Conservation (phyloP, 352 stramenopile species). For the Peronospora farinosa region DNA sequence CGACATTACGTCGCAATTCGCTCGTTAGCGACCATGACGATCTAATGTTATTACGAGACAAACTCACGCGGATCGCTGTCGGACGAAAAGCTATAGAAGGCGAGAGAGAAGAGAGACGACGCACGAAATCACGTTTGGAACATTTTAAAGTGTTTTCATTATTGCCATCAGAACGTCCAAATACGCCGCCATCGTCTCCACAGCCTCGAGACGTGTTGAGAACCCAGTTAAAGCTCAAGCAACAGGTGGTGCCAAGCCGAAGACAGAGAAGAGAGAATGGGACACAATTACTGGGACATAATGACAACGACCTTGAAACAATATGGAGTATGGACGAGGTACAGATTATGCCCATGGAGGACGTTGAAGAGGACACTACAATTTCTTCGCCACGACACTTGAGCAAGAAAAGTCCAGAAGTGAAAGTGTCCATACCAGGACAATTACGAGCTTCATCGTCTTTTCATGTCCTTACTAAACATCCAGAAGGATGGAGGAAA, state of each 20-base stretch:
- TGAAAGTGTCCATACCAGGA: conserved; percentile 44
- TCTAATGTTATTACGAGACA: conserved; percentile 62
- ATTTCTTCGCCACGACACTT: conserved; percentile 11
- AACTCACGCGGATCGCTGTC: conserved; percentile 69
- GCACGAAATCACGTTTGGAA: conserved; percentile 5
- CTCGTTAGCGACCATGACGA: conserved; percentile 57
- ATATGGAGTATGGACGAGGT: conserved; percentile 56
- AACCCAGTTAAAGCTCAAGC: conserved; percentile 62
- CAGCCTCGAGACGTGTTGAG: conserved; percentile 67
- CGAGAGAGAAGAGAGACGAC: conserved; percentile 9
- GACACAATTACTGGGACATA: background rate
- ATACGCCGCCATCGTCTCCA: conserved; percentile 69
- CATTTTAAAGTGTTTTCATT: conserved; percentile 49
- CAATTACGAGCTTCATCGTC: conserved; percentile 48
- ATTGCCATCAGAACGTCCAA: conserved; percentile 38
- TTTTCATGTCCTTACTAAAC: conserved; percentile 57
- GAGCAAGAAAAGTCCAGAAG: conserved; percentile 3
- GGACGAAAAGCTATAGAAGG: conserved; percentile 13
- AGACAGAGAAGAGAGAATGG: conserved; percentile 6
- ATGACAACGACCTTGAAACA: conserved; percentile 13
- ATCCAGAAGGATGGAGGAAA: conserved; percentile 66
- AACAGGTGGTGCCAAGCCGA: conserved; percentile 5
- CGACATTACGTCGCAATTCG: conserved; percentile 43
- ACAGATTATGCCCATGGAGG: conserved; percentile 44
- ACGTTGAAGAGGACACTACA: conserved; percentile 25